Evolutionary conservation across 2,329 filamentous ascomycete genomes (phyloP), one percentile per base, ranked within the genome.

Genomic region (Paecilomyces sp.): DNA sequence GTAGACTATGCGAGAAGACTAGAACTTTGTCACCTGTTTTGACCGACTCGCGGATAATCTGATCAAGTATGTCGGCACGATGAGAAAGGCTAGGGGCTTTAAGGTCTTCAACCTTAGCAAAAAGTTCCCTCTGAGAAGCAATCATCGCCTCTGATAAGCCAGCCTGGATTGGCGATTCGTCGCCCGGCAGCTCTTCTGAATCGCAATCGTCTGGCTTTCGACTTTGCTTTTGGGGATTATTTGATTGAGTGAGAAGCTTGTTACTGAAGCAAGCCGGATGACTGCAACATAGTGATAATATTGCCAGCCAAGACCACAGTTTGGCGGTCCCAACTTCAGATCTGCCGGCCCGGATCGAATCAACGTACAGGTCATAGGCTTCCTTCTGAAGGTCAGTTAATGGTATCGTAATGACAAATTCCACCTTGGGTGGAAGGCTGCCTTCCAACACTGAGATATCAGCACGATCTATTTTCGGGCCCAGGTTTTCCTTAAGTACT

Each of bases 351-450:
- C 71, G 62, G 53, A 83, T 70, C 50, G 72, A 74, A 24, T 70
- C 62, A 3, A 85, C 76, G 65, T 82, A 86, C 13, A 77, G 69
- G 54, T 76, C 70, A 71, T 96, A 96, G 0, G 87, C 80, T 1
- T 77, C 67, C 52, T 73, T 75, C 72, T 97, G 92, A 1, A 89
- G 55, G 0, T 76, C 66, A 0, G 89, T 90, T 11, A 94, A 77
- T 6, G 88, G 84, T 5, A 96, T 79, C 2, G 82, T 89, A 57
- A 97, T 82, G 31, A 95, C 83, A 68, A 93, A 96, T 69, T 97
- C 92, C 7, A 82, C 83, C 71, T 96, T 97, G 0, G 79, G 77
- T 2, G 89, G 90, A 52, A 96, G 77, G 47, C 87, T 84, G 12
- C 85, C 78, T 62, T 83, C 82, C 52, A 96, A 77, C 4, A 82